Conservation (phyloP, 495 filamentous ascomycete species). For the Darksidea phi region DNA sequence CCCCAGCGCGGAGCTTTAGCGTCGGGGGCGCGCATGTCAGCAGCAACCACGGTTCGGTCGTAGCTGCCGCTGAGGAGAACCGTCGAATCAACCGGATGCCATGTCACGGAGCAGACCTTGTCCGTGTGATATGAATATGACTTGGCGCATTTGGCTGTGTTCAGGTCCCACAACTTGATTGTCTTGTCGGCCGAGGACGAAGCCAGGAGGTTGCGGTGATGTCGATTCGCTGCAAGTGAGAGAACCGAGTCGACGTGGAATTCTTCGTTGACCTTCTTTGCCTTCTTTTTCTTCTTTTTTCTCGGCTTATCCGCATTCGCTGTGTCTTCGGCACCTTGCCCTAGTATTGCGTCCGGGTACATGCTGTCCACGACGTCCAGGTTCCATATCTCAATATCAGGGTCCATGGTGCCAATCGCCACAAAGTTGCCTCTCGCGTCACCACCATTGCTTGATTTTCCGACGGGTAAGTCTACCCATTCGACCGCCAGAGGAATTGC, state of each 20-base stretch:
- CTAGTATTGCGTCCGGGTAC: constrained; percentile 95
- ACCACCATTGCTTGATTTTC: constrained; percentile 56
- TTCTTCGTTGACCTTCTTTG: constrained; percentile 79
- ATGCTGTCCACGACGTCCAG: constrained; percentile 93
- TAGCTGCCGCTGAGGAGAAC: constrained; percentile 89
- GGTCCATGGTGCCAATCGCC: constrained; percentile 93
- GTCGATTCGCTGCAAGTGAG: constrained; percentile 83
- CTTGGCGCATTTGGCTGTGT: constrained; percentile 85
- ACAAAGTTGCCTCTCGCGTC: constrained; percentile 72
- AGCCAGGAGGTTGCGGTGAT: constrained; percentile 91
- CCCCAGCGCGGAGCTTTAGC: constrained; percentile 76
- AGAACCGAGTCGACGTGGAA: constrained; percentile 95
- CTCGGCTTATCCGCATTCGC: constrained; percentile 57
- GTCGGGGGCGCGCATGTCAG: constrained; percentile 90
- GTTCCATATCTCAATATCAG: constrained; percentile 98
- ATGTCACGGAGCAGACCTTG: constrained; percentile 93
- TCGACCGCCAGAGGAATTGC: constrained; percentile 93
- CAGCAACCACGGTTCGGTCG: constrained; percentile 85
- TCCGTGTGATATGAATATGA: constrained; percentile 89
- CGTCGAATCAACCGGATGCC: constrained; percentile 84
- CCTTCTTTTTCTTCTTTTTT: constrained; percentile 82
- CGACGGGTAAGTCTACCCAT: constrained; percentile 87
- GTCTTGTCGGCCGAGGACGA: constrained; percentile 95
- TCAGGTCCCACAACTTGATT: constrained; percentile 95
- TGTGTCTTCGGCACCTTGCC: constrained; percentile 65